These are phyloP conservation scores for Boehmeria nivea DNA, from an alignment of 306 rosid genomes.

Conservation along the genomic window DNA sequence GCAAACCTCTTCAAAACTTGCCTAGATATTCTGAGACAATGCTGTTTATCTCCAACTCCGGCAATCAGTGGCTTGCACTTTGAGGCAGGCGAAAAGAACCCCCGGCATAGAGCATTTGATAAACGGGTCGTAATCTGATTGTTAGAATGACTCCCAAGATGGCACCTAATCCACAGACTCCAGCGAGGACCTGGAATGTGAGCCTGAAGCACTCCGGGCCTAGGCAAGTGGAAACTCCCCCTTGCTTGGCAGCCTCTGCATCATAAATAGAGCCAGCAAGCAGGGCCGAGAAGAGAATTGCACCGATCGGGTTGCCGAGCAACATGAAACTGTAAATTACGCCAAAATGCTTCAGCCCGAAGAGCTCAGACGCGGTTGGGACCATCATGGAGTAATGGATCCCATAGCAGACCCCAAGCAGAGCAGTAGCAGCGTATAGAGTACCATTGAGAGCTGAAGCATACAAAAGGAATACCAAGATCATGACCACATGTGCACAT, in stretches of 20 bases:
- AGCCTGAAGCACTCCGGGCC: conserved; percentile 69
- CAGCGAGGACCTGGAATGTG: conserved; percentile 66
- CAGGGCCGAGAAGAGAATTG: conserved; percentile 57
- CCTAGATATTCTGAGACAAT: not conserved
- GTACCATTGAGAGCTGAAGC: conserved; percentile 48
- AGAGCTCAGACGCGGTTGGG: conserved; percentile 55
- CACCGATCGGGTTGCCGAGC: conserved; percentile 72
- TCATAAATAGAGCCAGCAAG: conserved; percentile 66
- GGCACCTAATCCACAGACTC: conserved; percentile 57
- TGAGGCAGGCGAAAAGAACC: conserved; percentile 53
- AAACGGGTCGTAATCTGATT: conserved; percentile 59
- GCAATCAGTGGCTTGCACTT: conserved; percentile 22
- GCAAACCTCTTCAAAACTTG: not conserved
- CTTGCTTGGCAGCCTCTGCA: conserved; percentile 73
- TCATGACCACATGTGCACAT: conserved; percentile 57
- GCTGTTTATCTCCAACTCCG: not conserved
- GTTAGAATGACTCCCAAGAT: conserved; percentile 63
- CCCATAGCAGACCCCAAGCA: conserved; percentile 64
- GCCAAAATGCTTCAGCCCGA: conserved; percentile 64
- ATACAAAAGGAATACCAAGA: conserved; percentile 42
- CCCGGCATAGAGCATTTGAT: conserved; percentile 61
- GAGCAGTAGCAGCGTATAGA: conserved; percentile 66
- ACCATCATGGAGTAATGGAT: conserved; percentile 51
- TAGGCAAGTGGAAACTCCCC: conserved; percentile 62
- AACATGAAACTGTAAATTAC: conserved; percentile 49